Conservation (phyloP, 2,329 filamentous ascomycete genomes). For the Ophiosphaerella herpotricha region DNA sequence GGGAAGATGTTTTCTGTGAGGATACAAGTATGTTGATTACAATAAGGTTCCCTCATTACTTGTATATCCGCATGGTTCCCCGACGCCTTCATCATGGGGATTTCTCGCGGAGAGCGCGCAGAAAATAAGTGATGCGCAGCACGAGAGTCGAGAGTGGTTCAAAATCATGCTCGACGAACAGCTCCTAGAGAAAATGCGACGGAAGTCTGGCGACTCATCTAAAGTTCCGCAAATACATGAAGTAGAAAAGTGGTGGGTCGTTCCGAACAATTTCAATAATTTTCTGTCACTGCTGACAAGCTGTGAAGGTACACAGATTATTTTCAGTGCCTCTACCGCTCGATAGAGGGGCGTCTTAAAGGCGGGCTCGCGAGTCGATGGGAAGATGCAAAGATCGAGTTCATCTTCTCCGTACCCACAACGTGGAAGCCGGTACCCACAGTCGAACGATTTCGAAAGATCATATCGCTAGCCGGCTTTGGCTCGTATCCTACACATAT, state of each 20-base stretch:
- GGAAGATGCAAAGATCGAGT: constrained; percentile 53
- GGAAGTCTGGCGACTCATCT: constrained; percentile 8
- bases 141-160: constrained; percentile 56
- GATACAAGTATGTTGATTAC: background rate
- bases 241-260: constrained; percentile 50
- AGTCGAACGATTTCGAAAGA: constrained; percentile 56
- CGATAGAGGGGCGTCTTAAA: constrained; percentile 51
- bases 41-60: constrained; percentile 54
- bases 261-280: constrained; percentile 9
- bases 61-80: constrained; percentile 51
- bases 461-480: constrained; percentile 56
- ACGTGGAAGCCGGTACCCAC: constrained; percentile 58
- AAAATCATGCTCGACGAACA: constrained; percentile 59
- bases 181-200: constrained; percentile 35
- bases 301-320: constrained; percentile 54
- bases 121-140: constrained; percentile 48
- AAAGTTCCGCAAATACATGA: constrained; percentile 47
- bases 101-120: constrained; percentile 52
- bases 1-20: background rate
- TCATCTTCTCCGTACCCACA: constrained; percentile 62
- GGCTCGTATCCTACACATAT: constrained; percentile 46
- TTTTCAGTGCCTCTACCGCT: constrained; percentile 51
- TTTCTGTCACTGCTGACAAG: constrained; percentile 45
- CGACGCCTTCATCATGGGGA: constrained; percentile 55
- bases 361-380: constrained; percentile 45